phyloP scores from a whole-genome alignment of 768 basidiomycete genomes.

The Cystobasidium onofrii region DNA sequence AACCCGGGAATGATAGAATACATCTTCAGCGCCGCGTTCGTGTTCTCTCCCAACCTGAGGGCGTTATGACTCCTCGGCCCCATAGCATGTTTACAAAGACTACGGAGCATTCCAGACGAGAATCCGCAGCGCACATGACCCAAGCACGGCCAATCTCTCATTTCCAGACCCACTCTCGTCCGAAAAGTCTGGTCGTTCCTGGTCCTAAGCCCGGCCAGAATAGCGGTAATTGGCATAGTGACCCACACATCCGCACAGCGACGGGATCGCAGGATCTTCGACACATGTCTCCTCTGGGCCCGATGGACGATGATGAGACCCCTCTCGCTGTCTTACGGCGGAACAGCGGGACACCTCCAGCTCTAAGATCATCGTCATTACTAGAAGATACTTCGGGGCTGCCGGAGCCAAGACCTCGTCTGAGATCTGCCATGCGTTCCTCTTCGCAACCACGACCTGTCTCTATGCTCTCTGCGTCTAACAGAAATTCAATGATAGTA shows the following conservation, averaged over 20 bases:
- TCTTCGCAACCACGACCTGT: neutral
- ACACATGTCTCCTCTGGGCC: neutral
- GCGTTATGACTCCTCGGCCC: neutral
- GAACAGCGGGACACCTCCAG: neutral
- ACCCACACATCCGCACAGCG: neutral
- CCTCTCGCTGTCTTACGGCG: neutral
- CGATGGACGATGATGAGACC: neutral
- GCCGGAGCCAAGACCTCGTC: neutral
- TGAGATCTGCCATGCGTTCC: neutral
- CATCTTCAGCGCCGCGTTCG: neutral
- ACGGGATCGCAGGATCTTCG: neutral
- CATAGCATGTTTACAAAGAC: neutral
- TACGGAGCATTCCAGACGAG: neutral
- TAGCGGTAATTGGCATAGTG: neutral
- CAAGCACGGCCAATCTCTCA: neutral
- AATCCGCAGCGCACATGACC: neutral
- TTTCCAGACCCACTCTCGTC: neutral
- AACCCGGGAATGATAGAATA: neutral
- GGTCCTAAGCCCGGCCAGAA: neutral
- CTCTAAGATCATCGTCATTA: neutral
- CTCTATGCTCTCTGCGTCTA: neutral
- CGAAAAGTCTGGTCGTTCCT: neutral
- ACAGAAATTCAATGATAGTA: neutral
- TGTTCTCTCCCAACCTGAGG: neutral
- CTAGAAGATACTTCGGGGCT: neutral